phyloP scores from a whole-genome alignment of 176 grass and related monocot genomes.

The Ananas comosus region DNA sequence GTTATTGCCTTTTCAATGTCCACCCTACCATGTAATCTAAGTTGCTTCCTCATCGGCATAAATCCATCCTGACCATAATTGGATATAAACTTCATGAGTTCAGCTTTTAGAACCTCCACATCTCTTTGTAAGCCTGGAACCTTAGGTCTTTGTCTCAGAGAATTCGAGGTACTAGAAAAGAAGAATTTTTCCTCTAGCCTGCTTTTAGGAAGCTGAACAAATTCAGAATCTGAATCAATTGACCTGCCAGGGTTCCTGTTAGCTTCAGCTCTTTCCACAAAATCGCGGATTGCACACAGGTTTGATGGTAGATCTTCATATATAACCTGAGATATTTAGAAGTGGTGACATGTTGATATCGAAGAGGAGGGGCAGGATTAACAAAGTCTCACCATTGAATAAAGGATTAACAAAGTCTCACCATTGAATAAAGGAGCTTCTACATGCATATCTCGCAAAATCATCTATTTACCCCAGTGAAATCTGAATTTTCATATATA shows the following conservation, averaged over 20 bases:
- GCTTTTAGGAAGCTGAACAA: conserved; percentile 16
- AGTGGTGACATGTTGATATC: background rate
- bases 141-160: conserved; percentile 48
- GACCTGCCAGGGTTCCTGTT: conserved; percentile 3
- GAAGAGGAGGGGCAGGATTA: background rate
- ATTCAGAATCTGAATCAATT: conserved; percentile 19
- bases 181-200: conserved; percentile 28
- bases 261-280: conserved; percentile 50
- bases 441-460: too few relatives aligned
- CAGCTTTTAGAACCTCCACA: conserved; percentile 62
- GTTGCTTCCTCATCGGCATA: conserved; percentile 97
- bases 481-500: too few relatives aligned
- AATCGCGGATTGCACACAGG: conserved; percentile 93
- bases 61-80: conserved; percentile 70
- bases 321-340: conserved; percentile 59
- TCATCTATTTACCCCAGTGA: too few relatives aligned
- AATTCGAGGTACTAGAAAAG: conserved; percentile 25
- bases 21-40: conserved; percentile 69
- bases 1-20: conserved; percentile 99
- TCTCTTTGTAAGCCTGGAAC: conserved; percentile 79
- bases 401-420: background rate
- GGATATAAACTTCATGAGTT: conserved; percentile 60
- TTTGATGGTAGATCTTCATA: conserved; percentile 98
- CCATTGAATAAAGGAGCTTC: background rate
- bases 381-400: background rate